These are phyloP conservation scores for Chalaropsis ovoidea DNA, from an alignment of 2,329 filamentous ascomycete genomes.

Conservation along the genomic window DNA sequence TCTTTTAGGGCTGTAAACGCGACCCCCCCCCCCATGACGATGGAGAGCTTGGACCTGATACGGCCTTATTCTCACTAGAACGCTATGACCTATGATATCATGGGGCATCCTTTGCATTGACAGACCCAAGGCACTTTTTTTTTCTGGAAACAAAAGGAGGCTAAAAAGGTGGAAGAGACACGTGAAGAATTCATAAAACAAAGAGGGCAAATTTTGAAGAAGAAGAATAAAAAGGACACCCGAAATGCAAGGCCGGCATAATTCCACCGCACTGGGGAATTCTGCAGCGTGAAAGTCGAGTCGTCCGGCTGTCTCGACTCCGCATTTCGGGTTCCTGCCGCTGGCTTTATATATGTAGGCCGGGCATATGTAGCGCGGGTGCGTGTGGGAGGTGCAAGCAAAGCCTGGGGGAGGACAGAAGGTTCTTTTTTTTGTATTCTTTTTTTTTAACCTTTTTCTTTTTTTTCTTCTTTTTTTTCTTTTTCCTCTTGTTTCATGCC, in stretches of 20 bases:
- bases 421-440: no score
- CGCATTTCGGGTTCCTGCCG: neutral
- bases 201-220: neutral
- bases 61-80: conserved; percentile 1
- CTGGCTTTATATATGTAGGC: neutral
- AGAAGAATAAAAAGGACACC: neutral
- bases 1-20: neutral
- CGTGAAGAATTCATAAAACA: neutral
- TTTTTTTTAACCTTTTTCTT: no score
- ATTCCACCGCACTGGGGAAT: no score
- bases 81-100: conserved; percentile 11
- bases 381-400: neutral
- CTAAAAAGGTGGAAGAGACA: neutral
- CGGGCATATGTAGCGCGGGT: neutral
- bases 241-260: no score
- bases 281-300: no score
- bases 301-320: neutral
- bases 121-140: neutral
- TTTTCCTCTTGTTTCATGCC: neutral
- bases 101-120: conserved; percentile 1
- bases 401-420: neutral
- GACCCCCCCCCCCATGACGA: neutral
- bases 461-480: no score
- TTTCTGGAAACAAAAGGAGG: conserved; percentile 2
- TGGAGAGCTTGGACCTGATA: neutral